A percentile compares a stretch with the other conserved stretches of the same genome.
Evolutionary conservation across 2,329 filamentous ascomycete species (phyloP).

Genomic region (Colletotrichum magnum): DNA sequence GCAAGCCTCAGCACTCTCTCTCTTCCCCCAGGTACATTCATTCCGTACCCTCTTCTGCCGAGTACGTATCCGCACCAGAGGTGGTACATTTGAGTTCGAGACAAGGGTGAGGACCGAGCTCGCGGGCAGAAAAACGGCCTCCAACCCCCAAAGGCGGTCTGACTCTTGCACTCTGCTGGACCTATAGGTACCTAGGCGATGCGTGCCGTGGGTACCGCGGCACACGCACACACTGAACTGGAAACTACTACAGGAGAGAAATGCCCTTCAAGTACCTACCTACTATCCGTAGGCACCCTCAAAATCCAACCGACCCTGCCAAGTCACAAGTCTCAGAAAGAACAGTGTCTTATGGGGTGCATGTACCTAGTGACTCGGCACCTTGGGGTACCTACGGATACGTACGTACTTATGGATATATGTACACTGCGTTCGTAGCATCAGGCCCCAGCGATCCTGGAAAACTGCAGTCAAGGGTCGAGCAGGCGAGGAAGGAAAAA

Average conservation of each 20-base stretch:
- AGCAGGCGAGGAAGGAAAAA: too few relatives aligned
- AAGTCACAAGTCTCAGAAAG: conserved; percentile 38
- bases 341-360: neutral
- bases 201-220: neutral
- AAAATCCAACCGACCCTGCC: conserved; percentile 35
- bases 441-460: too few relatives aligned
- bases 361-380: neutral
- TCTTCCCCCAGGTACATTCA: neutral
- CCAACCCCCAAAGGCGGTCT: conserved; percentile 36
- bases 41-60: neutral
- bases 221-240: too few relatives aligned
- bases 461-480: neutral
- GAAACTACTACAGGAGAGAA: too few relatives aligned
- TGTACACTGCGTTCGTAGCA: too few relatives aligned
- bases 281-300: neutral
- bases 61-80: neutral
- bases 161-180: conserved; percentile 13
- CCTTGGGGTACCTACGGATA: too few relatives aligned
- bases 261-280: too few relatives aligned
- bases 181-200: too few relatives aligned
- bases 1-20: too few relatives aligned
- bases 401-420: too few relatives aligned
- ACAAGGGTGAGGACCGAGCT: neutral
- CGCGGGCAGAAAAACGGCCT: conserved; percentile 32
- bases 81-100: neutral